Base-by-base conservation (phyloP, 192 early-diverging fungal species). In the Chytriomyces sp. region DNA sequence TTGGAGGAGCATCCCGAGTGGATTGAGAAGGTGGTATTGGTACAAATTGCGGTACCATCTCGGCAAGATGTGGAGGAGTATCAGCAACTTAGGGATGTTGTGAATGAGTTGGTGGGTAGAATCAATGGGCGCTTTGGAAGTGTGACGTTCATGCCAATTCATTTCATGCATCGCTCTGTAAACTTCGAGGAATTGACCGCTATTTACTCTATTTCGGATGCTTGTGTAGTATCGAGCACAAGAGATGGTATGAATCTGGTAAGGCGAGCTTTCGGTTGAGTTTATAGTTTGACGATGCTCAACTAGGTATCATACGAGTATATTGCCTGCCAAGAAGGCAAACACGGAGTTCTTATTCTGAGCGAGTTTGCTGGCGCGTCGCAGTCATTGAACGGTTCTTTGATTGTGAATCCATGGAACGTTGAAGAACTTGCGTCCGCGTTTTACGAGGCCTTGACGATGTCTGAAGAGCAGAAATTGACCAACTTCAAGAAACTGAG, bases 51-150 rank as follows among this genome's bases (percentile, higher is more conserved):
- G 6, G 96, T 99, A 25, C 98, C 98, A 2, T 98, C 95, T 26
- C 91, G 98, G 22, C 92, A 95, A 74, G 98, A 98, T 82, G 98
- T 99, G n/a, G 96, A 98, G 65, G 98, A 99, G 85, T 99, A 99
- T 79, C 92, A 95, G 77, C 91, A 95, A 65, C 83, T 99, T 56
- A 90, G 94, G 22, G 84, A 87, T 22, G 92, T 90, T 57, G 97
- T 99, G 66, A 96, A 99, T 82, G 96, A 98, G 81, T 83, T 99
- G 36, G 98, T 99, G 17, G 96, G 96, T 19, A 87, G 94, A 26
- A 99, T 99, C 75, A 99, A 99, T 81, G 98, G 98, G 26, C 87
- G 90, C 52, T 99, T 94, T 73, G 94, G 85, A 14, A 98, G 95
- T 0, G 89, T 98, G 37, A 97, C 99, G 74, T 99, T 95, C 81